Percentiles rank a stretch among this genome's conserved stretches.
These are phyloP conservation scores for Phytophthora ramorum DNA, from an alignment of 352 stramenopile genomes.

Conservation along the genomic window DNA sequence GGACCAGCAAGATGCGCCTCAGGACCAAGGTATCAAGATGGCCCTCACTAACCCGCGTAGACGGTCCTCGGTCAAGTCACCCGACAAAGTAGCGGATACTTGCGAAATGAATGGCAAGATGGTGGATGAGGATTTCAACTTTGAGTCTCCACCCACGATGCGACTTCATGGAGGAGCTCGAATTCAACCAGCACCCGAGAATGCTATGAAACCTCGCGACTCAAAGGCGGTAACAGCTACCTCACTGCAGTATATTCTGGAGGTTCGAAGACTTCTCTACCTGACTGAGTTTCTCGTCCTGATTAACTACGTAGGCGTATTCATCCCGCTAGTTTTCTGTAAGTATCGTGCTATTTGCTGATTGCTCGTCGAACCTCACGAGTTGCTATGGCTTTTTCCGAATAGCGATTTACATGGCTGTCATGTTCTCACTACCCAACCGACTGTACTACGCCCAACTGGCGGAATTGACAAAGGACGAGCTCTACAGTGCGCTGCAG, in stretches of 20 bases:
- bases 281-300: slow-evolving; percentile 41
- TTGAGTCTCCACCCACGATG: background rate
- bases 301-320: slow-evolving; percentile 41
- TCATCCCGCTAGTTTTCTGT: slow-evolving; percentile 42
- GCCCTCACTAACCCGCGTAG: background rate
- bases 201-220: background rate
- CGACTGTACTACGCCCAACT: slow-evolving; percentile 32
- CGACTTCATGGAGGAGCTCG: background rate
- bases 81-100: background rate
- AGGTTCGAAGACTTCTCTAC: slow-evolving; percentile 32
- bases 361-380: background rate
- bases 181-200: slow-evolving; percentile 13
- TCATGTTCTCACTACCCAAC: slow-evolving; percentile 34
- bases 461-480: slow-evolving; percentile 14
- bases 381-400: background rate
- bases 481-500: slow-evolving; percentile 18
- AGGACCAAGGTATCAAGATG: background rate
- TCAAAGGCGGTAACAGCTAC: slow-evolving; percentile 1
- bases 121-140: slow-evolving; percentile 6
- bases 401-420: slow-evolving; percentile 26
- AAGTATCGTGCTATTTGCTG: slow-evolving; percentile 1
- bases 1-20: slow-evolving; percentile 2
- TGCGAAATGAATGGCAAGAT: background rate
- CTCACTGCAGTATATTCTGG: slow-evolving; percentile 9
- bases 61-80: background rate